phyloP scores from a whole-genome alignment of 2,329 filamentous ascomycete species.

The Corinectria fuckeliana region DNA sequence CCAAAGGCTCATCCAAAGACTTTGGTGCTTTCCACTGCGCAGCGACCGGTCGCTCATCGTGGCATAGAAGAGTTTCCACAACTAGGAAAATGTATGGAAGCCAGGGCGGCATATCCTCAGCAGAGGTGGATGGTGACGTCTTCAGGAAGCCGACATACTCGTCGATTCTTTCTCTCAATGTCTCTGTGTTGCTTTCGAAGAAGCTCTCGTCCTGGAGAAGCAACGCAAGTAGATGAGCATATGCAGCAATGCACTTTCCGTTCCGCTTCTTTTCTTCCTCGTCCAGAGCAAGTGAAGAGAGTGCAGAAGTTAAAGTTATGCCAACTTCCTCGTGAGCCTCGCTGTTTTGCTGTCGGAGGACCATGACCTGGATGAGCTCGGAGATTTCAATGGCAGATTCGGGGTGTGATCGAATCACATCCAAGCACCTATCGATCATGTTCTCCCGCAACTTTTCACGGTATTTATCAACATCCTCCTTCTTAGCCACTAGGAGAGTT shows the following conservation, averaged over 20 bases:
- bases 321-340: constrained; percentile 75
- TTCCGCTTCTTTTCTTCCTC: constrained; percentile 71
- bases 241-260: constrained; percentile 75
- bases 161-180: constrained; percentile 77
- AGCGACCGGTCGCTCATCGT: constrained; percentile 81
- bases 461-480: constrained; percentile 81
- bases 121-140: constrained; percentile 67
- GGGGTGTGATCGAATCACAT: constrained; percentile 87
- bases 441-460: constrained; percentile 75
- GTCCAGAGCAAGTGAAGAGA: constrained; percentile 72
- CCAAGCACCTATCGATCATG: constrained; percentile 87
- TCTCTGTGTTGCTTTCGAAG: constrained; percentile 76
- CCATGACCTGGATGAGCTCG: constrained; percentile 80
- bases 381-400: constrained; percentile 89
- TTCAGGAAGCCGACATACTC: constrained; percentile 82
- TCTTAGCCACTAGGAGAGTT: constrained; percentile 45
- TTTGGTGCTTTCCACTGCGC: constrained; percentile 71
- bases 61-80: constrained; percentile 86
- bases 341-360: constrained; percentile 63
- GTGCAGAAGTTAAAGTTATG: constrained; percentile 80
- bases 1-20: constrained; percentile 55
- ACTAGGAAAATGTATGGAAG: constrained; percentile 89
- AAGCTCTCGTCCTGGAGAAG: constrained; percentile 84
- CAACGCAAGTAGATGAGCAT: constrained; percentile 88
- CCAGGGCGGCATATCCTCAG: constrained; percentile 88